Conservation (phyloP, 2,329 filamentous ascomycete species). For the Xylariaceae sp. region DNA sequence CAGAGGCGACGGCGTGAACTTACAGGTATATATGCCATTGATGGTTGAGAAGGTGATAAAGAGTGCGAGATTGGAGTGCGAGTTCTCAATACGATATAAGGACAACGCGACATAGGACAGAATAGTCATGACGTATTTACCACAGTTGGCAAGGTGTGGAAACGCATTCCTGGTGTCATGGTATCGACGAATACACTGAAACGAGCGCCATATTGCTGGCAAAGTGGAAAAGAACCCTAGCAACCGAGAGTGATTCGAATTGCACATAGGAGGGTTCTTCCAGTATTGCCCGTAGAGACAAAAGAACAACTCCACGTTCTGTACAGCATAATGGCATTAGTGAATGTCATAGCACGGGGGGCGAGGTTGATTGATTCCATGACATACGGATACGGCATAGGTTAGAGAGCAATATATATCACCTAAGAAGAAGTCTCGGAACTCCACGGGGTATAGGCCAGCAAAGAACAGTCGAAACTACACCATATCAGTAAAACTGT, state of each 20-base stretch:
- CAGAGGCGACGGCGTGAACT: constrained; percentile 31
- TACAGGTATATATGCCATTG: constrained; percentile 78
- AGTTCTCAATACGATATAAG: constrained; percentile 71
- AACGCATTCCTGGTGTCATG: constrained; percentile 81
- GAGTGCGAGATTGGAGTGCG: constrained; percentile 54
- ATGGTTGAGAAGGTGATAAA: constrained; percentile 79
- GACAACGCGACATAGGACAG: constrained; percentile 73
- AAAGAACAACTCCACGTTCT: constrained; percentile 92
- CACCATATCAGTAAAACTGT: constrained; percentile 28
- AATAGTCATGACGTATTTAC: constrained; percentile 86
- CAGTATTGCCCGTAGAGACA: constrained; percentile 83
- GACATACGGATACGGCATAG: constrained; percentile 77
- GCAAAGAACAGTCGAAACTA: constrained; percentile 82
- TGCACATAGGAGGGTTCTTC: constrained; percentile 71
- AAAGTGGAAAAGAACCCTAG: constrained; percentile 81
- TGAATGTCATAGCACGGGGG: background rate
- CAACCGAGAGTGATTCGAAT: constrained; percentile 76
- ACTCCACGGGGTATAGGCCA: constrained; percentile 89
- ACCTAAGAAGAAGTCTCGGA: constrained; percentile 93
- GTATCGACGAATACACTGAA: constrained; percentile 90
- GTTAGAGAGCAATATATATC: constrained; percentile 97
- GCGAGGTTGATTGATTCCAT: background rate
- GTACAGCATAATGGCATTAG: background rate
- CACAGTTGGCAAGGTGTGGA: constrained; percentile 87
- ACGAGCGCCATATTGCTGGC: constrained; percentile 82